Percentiles rank a stretch among this genome's conserved stretches.
These are phyloP conservation scores for Byssochlamys sp. DNA, from an alignment of 2,329 filamentous ascomycete species.

Conservation along the genomic window DNA sequence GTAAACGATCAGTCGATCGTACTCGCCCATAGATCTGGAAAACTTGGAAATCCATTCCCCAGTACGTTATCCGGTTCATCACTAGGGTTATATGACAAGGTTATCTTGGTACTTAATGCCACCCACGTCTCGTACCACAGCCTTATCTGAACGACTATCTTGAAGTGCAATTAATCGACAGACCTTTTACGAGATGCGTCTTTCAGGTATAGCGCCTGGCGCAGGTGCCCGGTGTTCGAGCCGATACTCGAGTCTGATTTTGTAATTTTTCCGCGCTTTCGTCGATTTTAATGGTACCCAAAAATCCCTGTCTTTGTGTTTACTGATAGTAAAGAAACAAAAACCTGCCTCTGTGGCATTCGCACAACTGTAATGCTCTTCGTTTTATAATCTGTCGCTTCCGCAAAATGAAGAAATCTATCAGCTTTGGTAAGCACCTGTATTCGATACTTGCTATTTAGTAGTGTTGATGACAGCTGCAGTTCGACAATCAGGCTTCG, in stretches of 20 bases:
- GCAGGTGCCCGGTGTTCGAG: not conserved
- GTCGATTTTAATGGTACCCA: not conserved
- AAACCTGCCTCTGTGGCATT: not conserved
- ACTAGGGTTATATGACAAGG: not conserved
- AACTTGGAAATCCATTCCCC: not conserved
- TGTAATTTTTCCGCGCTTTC: not conserved
- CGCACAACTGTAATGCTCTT: not conserved
- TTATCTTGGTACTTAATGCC: not conserved
- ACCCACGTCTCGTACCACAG: not conserved
- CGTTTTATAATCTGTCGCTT: not conserved
- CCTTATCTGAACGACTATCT: not conserved
- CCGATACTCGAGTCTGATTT: not conserved
- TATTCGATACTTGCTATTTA: not conserved
- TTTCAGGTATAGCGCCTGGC: not conserved
- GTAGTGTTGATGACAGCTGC: not conserved
- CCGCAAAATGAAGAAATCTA: not conserved
- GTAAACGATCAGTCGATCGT: conserved; percentile 14
- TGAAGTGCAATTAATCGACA: not conserved
- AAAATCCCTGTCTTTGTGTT: not conserved
- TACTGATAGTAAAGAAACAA: not conserved
- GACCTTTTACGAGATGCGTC: not conserved
- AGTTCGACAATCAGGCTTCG: not conserved
- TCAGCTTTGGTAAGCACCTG: not conserved
- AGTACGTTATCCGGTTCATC: not conserved
- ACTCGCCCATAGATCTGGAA: conserved; percentile 2